Base-by-base conservation (phyloP, 441 rosid genomes). In the Pelargonium cotyledonis region DNA sequence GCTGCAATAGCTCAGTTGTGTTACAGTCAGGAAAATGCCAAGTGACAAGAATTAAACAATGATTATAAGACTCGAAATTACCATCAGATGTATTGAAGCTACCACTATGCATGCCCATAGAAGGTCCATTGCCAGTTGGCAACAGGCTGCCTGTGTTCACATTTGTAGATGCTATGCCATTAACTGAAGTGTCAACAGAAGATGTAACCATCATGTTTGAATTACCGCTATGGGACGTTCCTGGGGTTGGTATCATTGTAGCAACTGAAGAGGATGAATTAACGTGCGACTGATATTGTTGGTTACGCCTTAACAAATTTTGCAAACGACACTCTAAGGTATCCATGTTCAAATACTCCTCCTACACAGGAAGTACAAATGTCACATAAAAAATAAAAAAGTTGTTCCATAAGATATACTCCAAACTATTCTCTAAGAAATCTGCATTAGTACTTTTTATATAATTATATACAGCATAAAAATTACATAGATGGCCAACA, bases 181-280 rank as follows among this genome's bases (percentile, higher is more conserved):
- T 88, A 77, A 78, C 66, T 61, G 86, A 73, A 40, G 90, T 73
- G 78, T 86, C 98, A n/a, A 75, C 80, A 55, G 96, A 89, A 69
- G 98, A 84, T 19, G 92, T 67, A 41, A 71, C 83, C 83, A 85
- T 78, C 77, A 86, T 14, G 67, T 78, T 88, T 18, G 93, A 78
- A 84, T 82, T 93, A 64, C 84, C 90, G 73, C 79, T 76, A 19
- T 85, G 92, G 16, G 89, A 80, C 84, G 93, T 85, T 61, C 99
- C 99, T 72, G 99, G 99, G 16, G 97, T 96, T 47, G 98, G 98
- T 73, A 96, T 93, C 99, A 96, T 96, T 23, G 96, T 85, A 72
- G 89, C 89, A 78, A 85, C 73, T 8, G 94, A 64, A 58, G 97
- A 74, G n/a, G 92, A 76, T 63, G 93, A 81, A 80, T 82, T 88